A percentile compares a stretch with the other conserved stretches of the same genome.
Evolutionary conservation across 768 basidiomycete species (phyloP).

Genomic region (Tylopilus balloui): DNA sequence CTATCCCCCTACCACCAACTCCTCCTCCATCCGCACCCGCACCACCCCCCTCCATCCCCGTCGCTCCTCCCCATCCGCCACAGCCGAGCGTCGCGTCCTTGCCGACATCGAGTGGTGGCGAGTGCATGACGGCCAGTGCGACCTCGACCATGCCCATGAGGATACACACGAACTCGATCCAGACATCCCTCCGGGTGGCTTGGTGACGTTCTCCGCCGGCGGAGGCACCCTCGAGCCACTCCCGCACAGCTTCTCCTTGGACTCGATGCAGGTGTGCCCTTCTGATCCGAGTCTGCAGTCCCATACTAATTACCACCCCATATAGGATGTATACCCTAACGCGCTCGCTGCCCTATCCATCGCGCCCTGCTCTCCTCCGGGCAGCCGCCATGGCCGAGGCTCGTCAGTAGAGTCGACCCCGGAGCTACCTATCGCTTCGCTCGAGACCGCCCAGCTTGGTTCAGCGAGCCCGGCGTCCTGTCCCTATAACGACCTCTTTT

Average conservation of each 20-base stretch:
- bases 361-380: slow-evolving; percentile 47
- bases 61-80: slow-evolving; percentile 68
- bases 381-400: slow-evolving; percentile 38
- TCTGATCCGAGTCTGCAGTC: neutral
- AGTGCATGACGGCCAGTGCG: slow-evolving; percentile 67
- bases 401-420: slow-evolving; percentile 56
- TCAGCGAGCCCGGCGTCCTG: slow-evolving; percentile 37
- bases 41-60: slow-evolving; percentile 37
- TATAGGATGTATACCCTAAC: slow-evolving; percentile 34
- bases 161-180: slow-evolving; percentile 10
- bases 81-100: slow-evolving; percentile 60
- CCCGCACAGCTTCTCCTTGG: slow-evolving; percentile 23
- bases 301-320: slow-evolving; percentile 23
- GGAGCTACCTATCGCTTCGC: slow-evolving; percentile 36
- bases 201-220: slow-evolving; percentile 35
- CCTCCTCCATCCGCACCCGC: slow-evolving; percentile 29
- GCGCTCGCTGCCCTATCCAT: slow-evolving; percentile 56
- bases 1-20: slow-evolving; percentile 46
- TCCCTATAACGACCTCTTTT: slow-evolving; percentile 31
- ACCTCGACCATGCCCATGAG: slow-evolving; percentile 24
- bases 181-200: slow-evolving; percentile 20
- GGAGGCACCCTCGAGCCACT: slow-evolving; percentile 37
- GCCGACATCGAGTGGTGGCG: slow-evolving; percentile 90
- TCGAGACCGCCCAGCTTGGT: slow-evolving; percentile 38
- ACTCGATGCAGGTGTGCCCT: slow-evolving; percentile 26